phyloP scores from a whole-genome alignment of 2,329 filamentous ascomycete genomes.

The Aspergillus novoparasiticus region DNA sequence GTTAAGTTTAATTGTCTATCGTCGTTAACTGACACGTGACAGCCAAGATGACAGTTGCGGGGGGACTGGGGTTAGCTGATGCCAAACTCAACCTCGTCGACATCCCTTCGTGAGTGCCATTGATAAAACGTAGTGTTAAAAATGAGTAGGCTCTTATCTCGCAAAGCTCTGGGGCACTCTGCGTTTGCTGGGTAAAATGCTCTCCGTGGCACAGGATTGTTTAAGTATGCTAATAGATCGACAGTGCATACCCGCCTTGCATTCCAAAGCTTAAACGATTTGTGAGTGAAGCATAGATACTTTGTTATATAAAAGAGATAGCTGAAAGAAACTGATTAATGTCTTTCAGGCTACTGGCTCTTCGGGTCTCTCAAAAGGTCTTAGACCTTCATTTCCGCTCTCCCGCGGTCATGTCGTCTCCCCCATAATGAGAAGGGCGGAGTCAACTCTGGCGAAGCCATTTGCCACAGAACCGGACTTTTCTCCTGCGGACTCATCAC shows the following conservation, averaged over 20 bases:
- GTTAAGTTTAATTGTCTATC: too few relatives aligned
- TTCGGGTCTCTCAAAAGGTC: constrained; percentile 7
- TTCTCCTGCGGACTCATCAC: too few relatives aligned
- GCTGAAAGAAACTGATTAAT: neutral
- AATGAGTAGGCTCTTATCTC: neutral
- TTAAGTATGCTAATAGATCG: neutral
- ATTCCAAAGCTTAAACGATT: constrained; percentile 7
- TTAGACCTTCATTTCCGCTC: neutral
- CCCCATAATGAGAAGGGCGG: constrained; percentile 1
- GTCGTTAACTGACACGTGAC: neutral
- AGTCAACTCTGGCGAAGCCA: constrained; percentile 6
- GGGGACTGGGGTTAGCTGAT: neutral
- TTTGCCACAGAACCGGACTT: neutral
- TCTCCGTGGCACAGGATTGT: too few relatives aligned
- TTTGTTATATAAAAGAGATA: neutral
- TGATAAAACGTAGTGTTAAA: neutral
- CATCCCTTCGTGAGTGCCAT: neutral
- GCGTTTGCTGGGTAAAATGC: constrained; percentile 2
- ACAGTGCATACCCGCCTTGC: constrained; percentile 13
- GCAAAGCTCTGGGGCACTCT: neutral
- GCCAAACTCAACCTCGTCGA: neutral
- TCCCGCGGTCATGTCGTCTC: neutral
- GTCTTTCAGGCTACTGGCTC: constrained; percentile 3
- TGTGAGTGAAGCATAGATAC: constrained; percentile 11
- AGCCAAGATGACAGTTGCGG: neutral